These are phyloP conservation scores for Aspergillus carlsbadensis DNA, from an alignment of 495 filamentous ascomycete genomes.

Conservation along the genomic window DNA sequence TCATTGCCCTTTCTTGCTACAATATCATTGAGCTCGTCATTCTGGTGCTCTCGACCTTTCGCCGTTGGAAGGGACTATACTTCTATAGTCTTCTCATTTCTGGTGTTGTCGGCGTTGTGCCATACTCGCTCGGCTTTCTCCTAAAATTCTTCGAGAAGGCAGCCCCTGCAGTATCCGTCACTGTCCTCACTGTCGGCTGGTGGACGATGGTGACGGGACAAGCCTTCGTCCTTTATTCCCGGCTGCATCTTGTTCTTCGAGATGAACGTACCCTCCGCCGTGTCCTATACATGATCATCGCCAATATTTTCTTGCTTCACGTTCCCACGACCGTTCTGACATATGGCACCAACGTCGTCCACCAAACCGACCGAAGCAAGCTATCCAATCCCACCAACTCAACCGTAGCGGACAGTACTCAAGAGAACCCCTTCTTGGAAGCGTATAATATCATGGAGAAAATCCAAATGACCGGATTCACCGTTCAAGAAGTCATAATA, in stretches of 20 bases:
- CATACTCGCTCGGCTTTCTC: slow-evolving; percentile 52
- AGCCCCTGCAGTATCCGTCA: slow-evolving; percentile 38
- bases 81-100: slow-evolving; percentile 53
- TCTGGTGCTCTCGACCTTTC: slow-evolving; percentile 51
- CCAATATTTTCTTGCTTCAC: slow-evolving; percentile 46
- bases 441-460: slow-evolving; percentile 57
- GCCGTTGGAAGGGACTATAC: slow-evolving; percentile 51
- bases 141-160: slow-evolving; percentile 48
- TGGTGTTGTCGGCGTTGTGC: slow-evolving; percentile 42
- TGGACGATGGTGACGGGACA: slow-evolving; percentile 56
- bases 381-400: slow-evolving; percentile 19
- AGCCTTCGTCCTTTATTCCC: slow-evolving; percentile 51
- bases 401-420: no score
- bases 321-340: slow-evolving; percentile 51
- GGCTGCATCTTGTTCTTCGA: slow-evolving; percentile 49
- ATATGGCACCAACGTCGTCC: slow-evolving; percentile 44
- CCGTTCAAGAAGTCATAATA: slow-evolving; percentile 55
- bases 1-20: slow-evolving; percentile 50
- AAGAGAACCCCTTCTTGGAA: slow-evolving; percentile 27
- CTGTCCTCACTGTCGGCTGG: slow-evolving; percentile 51
- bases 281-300: slow-evolving; percentile 43
- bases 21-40: slow-evolving; percentile 51
- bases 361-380: slow-evolving; percentile 14
- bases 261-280: slow-evolving; percentile 42
- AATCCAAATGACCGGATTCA: slow-evolving; percentile 56